These are phyloP conservation scores for Monascus purpureus DNA, from an alignment of 495 filamentous ascomycete species.

Conservation along the genomic window DNA sequence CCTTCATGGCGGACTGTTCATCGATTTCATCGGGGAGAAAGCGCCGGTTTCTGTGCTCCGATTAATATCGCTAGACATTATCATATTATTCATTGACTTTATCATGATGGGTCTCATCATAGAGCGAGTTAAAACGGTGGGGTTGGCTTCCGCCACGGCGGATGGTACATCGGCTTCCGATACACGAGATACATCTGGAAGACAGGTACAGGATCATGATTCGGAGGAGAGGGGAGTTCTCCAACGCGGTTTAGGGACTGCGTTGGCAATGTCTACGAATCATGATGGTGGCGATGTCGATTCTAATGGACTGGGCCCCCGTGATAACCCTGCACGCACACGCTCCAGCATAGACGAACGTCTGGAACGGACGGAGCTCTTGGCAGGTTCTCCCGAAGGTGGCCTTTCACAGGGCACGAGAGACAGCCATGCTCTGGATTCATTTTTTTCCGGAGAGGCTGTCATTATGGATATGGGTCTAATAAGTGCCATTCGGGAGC, in stretches of 20 bases:
- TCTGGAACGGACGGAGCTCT: conserved; percentile 31
- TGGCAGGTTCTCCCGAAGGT: conserved; percentile 26
- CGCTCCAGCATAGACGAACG: conserved; percentile 15
- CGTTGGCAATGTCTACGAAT: conserved; percentile 1
- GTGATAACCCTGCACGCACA: not conserved
- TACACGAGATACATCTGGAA: conserved; percentile 1
- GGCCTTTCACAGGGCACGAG: conserved; percentile 14
- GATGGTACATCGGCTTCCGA: conserved; percentile 8
- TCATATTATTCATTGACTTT: conserved; percentile 54
- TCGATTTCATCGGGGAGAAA: conserved; percentile 80
- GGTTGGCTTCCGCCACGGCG: conserved; percentile 5
- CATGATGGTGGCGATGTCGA: conserved; percentile 12
- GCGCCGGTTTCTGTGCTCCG: conserved; percentile 53
- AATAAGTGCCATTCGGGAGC: conserved; percentile 48
- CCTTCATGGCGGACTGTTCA: conserved; percentile 69
- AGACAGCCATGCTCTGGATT: conserved; percentile 38
- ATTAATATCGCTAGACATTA: conserved; percentile 48
- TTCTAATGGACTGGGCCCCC: too few species aligned
- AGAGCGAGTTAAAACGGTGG: conserved; percentile 45
- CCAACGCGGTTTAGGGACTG: conserved; percentile 22
- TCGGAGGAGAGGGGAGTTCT: conserved; percentile 68
- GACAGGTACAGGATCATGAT: conserved; percentile 55
- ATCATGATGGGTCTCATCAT: conserved; percentile 61
- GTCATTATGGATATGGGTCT: conserved; percentile 57
- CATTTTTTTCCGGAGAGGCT: conserved; percentile 52